Conservation (phyloP, 2,329 filamentous ascomycete species). For the Colletotrichum shisoi region DNA sequence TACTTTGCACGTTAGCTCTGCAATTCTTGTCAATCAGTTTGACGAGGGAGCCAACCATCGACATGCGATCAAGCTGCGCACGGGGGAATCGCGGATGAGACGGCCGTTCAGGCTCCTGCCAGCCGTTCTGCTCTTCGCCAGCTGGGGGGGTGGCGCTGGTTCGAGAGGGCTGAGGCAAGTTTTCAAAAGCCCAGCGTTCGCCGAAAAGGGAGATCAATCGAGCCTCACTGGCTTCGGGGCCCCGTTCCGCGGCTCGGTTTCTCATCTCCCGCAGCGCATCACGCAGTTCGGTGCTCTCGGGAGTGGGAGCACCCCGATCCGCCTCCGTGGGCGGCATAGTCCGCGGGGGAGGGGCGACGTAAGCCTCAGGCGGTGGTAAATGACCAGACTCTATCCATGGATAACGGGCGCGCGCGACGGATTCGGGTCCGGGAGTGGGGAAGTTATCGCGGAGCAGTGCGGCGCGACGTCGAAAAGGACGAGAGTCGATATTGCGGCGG, state of each 20-base stretch:
- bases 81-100: constrained; percentile 20
- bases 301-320: constrained; percentile 15
- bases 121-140: constrained; percentile 16
- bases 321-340: constrained; percentile 20
- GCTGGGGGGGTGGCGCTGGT: constrained; percentile 16
- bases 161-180: constrained; percentile 9
- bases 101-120: constrained; percentile 19
- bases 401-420: constrained; percentile 32
- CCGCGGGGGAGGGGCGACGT: constrained; percentile 23
- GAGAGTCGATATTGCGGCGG: constrained; percentile 48
- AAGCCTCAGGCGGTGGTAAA: constrained; percentile 38
- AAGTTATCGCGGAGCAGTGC: constrained; percentile 37
- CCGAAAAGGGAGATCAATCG: constrained; percentile 31
- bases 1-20: constrained; percentile 15
- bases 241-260: constrained; percentile 7
- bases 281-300: constrained; percentile 18
- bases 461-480: constrained; percentile 45
- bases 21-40: background rate
- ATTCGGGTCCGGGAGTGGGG: constrained; percentile 32
- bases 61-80: constrained; percentile 31
- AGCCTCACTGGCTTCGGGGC: constrained; percentile 9
- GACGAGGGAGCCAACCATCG: constrained; percentile 20
- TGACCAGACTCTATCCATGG: constrained; percentile 40
- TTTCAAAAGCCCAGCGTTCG: constrained; percentile 30
- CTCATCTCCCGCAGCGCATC: constrained; percentile 31